Conservation (phyloP, 2,329 filamentous ascomycete genomes). For the Bipolaris zeicola region DNA sequence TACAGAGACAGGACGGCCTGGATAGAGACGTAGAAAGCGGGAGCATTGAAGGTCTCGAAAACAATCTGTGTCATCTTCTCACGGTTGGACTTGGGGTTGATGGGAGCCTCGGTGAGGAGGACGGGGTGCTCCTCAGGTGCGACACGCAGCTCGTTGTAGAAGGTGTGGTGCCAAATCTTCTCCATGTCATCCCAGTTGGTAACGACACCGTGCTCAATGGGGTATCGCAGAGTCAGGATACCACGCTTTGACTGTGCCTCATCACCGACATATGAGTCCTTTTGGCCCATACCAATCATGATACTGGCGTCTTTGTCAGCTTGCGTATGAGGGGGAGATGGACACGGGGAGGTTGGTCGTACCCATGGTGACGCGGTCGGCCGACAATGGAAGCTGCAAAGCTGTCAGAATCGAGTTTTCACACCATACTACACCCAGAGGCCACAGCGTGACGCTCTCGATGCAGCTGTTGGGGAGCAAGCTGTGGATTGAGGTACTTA, state of each 20-base stretch:
- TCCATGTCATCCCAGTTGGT: conserved; percentile 99
- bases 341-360: conserved; percentile 56
- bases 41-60: conserved; percentile 99
- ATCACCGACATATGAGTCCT: conserved; percentile 99
- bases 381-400: conserved; percentile 93
- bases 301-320: conserved; percentile 70
- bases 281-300: conserved; percentile 99
- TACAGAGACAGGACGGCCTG: conserved; percentile 99
- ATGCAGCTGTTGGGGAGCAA: conserved; percentile 14
- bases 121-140: conserved; percentile 99
- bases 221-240: conserved; percentile 99
- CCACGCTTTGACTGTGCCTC: conserved; percentile 99
- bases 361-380: conserved; percentile 99
- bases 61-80: conserved; percentile 99
- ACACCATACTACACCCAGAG: conserved; percentile 6
- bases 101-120: conserved; percentile 97
- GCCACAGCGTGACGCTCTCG: conserved; percentile 16
- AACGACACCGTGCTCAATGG: conserved; percentile 99
- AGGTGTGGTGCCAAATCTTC: conserved; percentile 99
- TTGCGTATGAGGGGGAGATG: conserved; percentile 22
- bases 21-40: conserved; percentile 99
- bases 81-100: conserved; percentile 99
- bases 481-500: conserved; percentile 65
- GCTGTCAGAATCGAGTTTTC: conserved; percentile 35
- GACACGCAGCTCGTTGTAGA: conserved; percentile 99